These are phyloP conservation scores for Coix lacrymajobi DNA, from an alignment of 176 grass and related monocot species.

Conservation along the genomic window DNA sequence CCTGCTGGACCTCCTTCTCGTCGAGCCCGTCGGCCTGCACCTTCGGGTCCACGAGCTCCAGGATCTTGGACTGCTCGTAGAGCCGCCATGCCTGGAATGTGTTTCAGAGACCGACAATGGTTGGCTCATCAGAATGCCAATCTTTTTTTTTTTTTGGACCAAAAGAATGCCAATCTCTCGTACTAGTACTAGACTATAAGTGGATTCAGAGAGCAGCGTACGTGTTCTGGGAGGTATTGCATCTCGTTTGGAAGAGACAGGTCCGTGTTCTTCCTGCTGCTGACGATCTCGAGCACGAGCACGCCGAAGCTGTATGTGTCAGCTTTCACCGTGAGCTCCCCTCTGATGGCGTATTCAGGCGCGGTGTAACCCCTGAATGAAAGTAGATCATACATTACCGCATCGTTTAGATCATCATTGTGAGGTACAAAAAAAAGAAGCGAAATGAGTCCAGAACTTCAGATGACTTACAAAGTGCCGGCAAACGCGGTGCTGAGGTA, in stretches of 20 bases:
- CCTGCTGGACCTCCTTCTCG: constrained; percentile 23
- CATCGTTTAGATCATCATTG: not conserved
- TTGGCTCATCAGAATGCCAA: not conserved
- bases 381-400: not conserved
- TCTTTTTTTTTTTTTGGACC: too few relatives aligned
- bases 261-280: constrained; percentile 55
- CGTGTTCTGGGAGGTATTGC: constrained; percentile 50
- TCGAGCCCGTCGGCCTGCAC: constrained; percentile 23
- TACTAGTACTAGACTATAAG: not conserved
- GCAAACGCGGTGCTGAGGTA: constrained; percentile 63
- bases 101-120: not conserved
- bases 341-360: constrained; percentile 64
- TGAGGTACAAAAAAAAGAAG: not conserved
- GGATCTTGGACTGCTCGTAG: constrained; percentile 40
- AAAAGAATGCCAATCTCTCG: not conserved
- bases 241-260: constrained; percentile 44
- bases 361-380: constrained; percentile 63
- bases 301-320: constrained; percentile 79
- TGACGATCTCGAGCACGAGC: constrained; percentile 63
- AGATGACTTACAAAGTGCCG: constrained; percentile 50
- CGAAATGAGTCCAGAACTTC: not conserved
- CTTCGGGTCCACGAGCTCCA: constrained; percentile 36
- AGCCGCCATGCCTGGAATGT: constrained; percentile 45
- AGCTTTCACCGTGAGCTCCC: constrained; percentile 63
- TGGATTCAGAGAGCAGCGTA: not conserved